A percentile compares a stretch with the other conserved stretches of the same genome.
Conservation (phyloP, 2,329 filamentous ascomycete species). For the Aspergillus vadensis region DNA sequence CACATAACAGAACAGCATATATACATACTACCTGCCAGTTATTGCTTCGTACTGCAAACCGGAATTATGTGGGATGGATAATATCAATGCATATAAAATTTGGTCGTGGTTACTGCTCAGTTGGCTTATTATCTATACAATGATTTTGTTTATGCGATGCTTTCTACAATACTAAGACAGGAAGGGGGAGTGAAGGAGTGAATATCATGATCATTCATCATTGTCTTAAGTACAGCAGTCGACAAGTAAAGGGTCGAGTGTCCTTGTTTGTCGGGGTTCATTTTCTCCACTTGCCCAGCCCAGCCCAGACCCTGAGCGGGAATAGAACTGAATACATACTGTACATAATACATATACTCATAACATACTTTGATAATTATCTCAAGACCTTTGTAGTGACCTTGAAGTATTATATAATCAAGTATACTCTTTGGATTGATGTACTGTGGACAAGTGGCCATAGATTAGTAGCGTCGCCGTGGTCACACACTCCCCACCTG, state of each 20-base stretch:
- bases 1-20: no score
- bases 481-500: neutral
- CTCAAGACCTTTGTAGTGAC: no score
- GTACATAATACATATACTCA: no score
- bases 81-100: no score
- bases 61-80: no score
- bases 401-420: neutral
- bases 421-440: neutral
- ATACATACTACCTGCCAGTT: no score
- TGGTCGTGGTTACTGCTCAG: no score
- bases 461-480: neutral
- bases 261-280: neutral
- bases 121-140: no score
- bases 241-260: neutral
- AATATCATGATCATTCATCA: neutral
- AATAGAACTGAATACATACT: neutral
- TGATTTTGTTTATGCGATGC: no score
- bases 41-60: no score
- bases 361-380: no score
- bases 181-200: neutral
- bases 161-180: neutral
- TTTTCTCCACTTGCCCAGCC: constrained; percentile 5
- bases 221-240: neutral
- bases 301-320: constrained; percentile 4
- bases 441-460: neutral